A percentile compares a stretch with the other conserved stretches of the same genome.
These are phyloP conservation scores for Phaeosphaeriaceae sp. DNA, from an alignment of 2,329 filamentous ascomycete species.

Conservation along the genomic window DNA sequence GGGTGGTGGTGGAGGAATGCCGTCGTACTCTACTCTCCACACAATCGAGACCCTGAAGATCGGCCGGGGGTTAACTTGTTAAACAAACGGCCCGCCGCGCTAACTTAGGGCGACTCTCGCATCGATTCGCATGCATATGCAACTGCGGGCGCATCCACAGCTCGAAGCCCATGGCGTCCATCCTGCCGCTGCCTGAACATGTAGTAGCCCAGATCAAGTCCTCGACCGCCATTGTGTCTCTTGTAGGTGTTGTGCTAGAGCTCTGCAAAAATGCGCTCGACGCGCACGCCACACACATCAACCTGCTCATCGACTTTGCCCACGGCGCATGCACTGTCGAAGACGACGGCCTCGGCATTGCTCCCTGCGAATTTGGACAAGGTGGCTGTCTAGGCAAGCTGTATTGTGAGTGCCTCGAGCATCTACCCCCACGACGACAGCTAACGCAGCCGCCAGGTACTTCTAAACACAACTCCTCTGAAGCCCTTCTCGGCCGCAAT, in stretches of 20 bases:
- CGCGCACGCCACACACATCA: conserved; percentile 73
- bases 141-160: not conserved
- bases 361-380: conserved; percentile 73
- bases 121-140: not conserved
- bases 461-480: conserved; percentile 67
- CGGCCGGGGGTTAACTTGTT: not conserved
- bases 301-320: conserved; percentile 75
- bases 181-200: conserved; percentile 73
- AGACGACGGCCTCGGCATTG: conserved; percentile 84
- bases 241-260: conserved; percentile 66
- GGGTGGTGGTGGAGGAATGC: no score
- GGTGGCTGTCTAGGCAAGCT: conserved; percentile 75
- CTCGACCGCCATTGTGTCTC: conserved; percentile 54
- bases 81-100: not conserved
- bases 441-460: conserved; percentile 68
- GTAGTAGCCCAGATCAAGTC: conserved; percentile 84
- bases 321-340: conserved; percentile 81
- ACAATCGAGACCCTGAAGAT: not conserved
- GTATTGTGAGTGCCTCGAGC: conserved; percentile 65
- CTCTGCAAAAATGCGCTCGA: conserved; percentile 87
- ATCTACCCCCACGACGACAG: not conserved
- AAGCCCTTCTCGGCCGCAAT: conserved; percentile 68
- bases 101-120: not conserved
- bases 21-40: no score
- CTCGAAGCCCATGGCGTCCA: conserved; percentile 44